A percentile compares a stretch with the other conserved stretches of the same genome.
Evolutionary conservation across 805 yeast species (phyloP).

Genomic region (Candida corydali): DNA sequence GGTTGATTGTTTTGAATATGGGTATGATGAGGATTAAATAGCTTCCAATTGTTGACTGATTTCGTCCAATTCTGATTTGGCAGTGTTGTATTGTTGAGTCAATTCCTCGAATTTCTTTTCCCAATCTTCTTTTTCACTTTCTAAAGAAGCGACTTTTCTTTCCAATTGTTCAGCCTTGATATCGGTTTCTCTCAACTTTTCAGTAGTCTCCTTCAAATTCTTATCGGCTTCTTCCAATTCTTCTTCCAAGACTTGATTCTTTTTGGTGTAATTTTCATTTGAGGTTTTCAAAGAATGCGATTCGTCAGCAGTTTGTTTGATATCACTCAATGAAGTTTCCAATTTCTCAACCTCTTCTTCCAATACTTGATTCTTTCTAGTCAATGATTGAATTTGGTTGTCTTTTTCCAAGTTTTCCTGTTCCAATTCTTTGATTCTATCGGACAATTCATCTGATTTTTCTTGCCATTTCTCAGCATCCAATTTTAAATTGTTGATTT

Average conservation of each 20-base stretch:
- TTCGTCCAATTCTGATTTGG: conserved; percentile 93
- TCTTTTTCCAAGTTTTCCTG: conserved; percentile 91
- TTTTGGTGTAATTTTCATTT: conserved; percentile 87
- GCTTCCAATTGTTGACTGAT: conserved; percentile 93
- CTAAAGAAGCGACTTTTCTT: conserved; percentile 88
- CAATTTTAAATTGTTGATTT: conserved; percentile 81
- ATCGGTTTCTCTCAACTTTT: conserved; percentile 91
- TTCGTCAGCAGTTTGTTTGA: conserved; percentile 86
- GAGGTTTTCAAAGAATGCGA: conserved; percentile 82
- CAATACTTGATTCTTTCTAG: conserved; percentile 84
- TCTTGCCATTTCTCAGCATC: conserved; percentile 98
- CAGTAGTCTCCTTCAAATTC: conserved; percentile 88
- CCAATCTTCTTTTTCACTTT: conserved; percentile 85
- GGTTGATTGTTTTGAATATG: no score
- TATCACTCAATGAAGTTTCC: conserved; percentile 68
- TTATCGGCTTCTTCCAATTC: conserved; percentile 88
- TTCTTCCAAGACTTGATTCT: conserved; percentile 83
- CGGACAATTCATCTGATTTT: conserved; percentile 82
- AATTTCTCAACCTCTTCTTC: conserved; percentile 80
- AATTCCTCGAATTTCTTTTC: conserved; percentile 90
- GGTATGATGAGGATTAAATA: conserved; percentile 25
- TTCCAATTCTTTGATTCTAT: conserved; percentile 81
- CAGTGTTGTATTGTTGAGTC: conserved; percentile 72
- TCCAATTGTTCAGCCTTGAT: conserved; percentile 94
- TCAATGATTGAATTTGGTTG: conserved; percentile 88